Evolutionary conservation across 768 basidiomycete genomes (phyloP).

Genomic region (Auricularia sp.): DNA sequence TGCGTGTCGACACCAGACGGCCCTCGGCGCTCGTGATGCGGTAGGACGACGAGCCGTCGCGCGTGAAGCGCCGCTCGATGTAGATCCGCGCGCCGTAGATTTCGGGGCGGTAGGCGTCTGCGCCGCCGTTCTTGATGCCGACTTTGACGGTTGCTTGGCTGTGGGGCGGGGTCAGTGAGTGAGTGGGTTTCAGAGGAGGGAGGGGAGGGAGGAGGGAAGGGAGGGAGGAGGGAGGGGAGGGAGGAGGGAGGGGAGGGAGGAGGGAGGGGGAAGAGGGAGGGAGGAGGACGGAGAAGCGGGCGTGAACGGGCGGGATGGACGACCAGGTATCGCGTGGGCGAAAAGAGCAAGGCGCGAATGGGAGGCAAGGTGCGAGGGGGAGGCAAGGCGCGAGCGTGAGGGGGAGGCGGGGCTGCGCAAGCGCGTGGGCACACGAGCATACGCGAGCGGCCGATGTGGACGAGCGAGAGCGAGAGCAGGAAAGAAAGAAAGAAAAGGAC

Average conservation of each 20-base stretch:
- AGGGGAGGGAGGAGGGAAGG: background rate
- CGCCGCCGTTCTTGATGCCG: slow-evolving; percentile 78
- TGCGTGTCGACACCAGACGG: slow-evolving; percentile 60
- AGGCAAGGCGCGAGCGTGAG: no score
- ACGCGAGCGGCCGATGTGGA: no score
- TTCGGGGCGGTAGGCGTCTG: slow-evolving; percentile 76
- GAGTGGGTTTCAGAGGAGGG: background rate
- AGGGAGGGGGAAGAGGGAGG: background rate
- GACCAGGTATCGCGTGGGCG: no score
- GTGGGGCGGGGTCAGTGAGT: background rate
- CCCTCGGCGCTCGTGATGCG: slow-evolving; percentile 69
- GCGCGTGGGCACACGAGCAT: no score
- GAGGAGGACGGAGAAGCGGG: no score
- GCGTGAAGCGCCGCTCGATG: slow-evolving; percentile 72
- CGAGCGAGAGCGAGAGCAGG: no score
- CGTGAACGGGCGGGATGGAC: no score
- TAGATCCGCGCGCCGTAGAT: slow-evolving; percentile 82
- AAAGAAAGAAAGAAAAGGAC: slow-evolving; percentile 15
- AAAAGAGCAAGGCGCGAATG: no score
- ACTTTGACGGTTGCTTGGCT: slow-evolving; percentile 72
- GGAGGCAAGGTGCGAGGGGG: no score
- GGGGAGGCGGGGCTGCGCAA: no score
- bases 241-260: background rate
- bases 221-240: background rate
- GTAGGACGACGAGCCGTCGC: slow-evolving; percentile 68